These are phyloP conservation scores for Oryza coarctata DNA, from an alignment of 176 grass and related monocot species.

Conservation along the genomic window DNA sequence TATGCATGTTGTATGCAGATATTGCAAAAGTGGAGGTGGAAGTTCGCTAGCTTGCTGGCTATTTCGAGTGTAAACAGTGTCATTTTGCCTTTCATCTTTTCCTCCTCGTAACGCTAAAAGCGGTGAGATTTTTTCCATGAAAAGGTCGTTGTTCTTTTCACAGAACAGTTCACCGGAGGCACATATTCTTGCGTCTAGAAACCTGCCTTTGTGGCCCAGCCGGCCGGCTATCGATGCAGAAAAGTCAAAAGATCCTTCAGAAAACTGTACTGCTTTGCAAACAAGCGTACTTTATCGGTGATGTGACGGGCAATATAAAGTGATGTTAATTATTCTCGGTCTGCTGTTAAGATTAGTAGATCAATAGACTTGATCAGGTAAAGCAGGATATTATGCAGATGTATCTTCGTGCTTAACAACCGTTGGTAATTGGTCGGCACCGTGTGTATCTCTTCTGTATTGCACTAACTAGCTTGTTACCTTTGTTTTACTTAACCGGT, in stretches of 20 bases:
- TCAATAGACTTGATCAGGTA: slow-evolving; percentile 26
- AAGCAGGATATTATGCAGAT: slow-evolving; percentile 10
- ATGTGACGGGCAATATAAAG: slow-evolving; percentile 27
- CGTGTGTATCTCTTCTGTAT: slow-evolving; percentile 10
- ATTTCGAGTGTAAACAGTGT: not conserved
- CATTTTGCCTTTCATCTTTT: not conserved
- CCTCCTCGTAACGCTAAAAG: not conserved
- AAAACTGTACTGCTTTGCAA: slow-evolving; percentile 13
- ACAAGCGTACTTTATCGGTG: slow-evolving; percentile 14
- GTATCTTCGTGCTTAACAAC: slow-evolving; percentile 11
- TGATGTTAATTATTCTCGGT: slow-evolving; percentile 20
- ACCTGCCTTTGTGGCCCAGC: not conserved
- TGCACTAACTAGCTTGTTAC: not conserved
- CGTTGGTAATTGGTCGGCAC: slow-evolving; percentile 22
- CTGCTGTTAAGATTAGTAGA: slow-evolving; percentile 19
- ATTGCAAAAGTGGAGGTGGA: not conserved
- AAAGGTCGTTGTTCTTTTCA: not conserved
- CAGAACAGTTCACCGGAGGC: not conserved
- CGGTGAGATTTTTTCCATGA: not conserved
- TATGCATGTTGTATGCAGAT: not conserved
- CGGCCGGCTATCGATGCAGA: not conserved
- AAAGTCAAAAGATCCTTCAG: slow-evolving; percentile 47
- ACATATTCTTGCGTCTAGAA: not conserved
- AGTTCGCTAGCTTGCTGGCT: not conserved
- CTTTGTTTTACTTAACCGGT: slow-evolving; percentile 8